phyloP scores from a whole-genome alignment of 352 stramenopile species.

The Phytophthora nicotianae region DNA sequence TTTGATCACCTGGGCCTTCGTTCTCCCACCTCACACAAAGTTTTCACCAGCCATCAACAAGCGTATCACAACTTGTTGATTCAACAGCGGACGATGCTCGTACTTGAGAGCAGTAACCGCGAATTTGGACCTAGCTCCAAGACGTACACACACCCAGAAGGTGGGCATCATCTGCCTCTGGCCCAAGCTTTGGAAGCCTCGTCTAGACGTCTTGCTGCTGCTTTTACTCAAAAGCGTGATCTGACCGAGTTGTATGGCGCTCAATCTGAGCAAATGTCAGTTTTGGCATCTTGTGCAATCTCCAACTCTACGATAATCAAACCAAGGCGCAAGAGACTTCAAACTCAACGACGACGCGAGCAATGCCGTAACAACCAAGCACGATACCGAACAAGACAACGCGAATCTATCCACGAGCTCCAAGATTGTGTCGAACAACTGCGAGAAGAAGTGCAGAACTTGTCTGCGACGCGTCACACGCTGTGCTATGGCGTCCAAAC shows the following conservation, averaged over 20 bases:
- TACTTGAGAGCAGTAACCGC: neutral
- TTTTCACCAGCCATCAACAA: conserved; percentile 2
- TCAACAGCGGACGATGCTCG: conserved; percentile 1
- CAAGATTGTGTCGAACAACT: conserved; percentile 20
- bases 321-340: conserved; percentile 29
- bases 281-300: no score
- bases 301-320: neutral
- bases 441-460: conserved; percentile 20
- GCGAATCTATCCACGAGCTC: conserved; percentile 7
- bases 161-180: no score
- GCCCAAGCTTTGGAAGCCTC: neutral
- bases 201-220: neutral
- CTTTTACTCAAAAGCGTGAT: conserved; percentile 4
- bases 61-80: no score
- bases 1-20: conserved; percentile 7
- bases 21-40: conserved; percentile 3
- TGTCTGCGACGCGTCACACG: conserved; percentile 1
- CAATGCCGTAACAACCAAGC: conserved; percentile 49
- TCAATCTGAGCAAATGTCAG: neutral
- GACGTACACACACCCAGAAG: neutral
- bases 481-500: conserved; percentile 8
- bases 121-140: neutral
- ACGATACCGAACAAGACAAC: conserved; percentile 43
- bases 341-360: conserved; percentile 34
- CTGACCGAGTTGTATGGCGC: neutral